Conservation (phyloP, 1,284 basidiomycete genomes). For the Trichosporon faecale region DNA sequence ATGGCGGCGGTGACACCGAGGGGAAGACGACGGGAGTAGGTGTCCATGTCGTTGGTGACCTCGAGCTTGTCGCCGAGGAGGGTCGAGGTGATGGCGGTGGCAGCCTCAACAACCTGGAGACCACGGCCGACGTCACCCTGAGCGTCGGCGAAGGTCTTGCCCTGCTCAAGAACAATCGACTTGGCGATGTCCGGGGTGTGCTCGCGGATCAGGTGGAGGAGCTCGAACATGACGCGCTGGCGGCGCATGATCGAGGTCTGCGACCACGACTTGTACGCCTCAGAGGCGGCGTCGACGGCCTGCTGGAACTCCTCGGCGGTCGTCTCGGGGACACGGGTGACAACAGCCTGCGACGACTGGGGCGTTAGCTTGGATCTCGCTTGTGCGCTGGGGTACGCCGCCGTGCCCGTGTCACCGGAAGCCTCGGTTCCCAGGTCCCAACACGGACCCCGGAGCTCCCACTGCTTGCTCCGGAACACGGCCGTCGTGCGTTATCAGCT, state of each 20-base stretch:
- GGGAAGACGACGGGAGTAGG: conserved; percentile 55
- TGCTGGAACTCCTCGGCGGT: conserved; percentile 75
- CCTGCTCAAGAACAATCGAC: conserved; percentile 78
- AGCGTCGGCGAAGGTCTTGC: conserved; percentile 85
- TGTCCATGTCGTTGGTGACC: conserved; percentile 97
- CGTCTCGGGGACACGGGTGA: conserved; percentile 87
- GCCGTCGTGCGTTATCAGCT: background rate
- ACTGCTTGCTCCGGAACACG: background rate
- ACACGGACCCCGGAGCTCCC: background rate
- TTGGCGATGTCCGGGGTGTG: conserved; percentile 60
- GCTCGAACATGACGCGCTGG: conserved; percentile 86
- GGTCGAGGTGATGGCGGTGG: conserved; percentile 75
- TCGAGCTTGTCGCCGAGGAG: conserved; percentile 88
- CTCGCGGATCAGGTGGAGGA: conserved; percentile 74
- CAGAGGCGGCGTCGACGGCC: conserved; percentile 80
- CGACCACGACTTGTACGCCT: conserved; percentile 88
- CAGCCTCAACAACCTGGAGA: conserved; percentile 81
- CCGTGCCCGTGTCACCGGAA: background rate
- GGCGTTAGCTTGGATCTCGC: background rate
- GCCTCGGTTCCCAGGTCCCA: background rate
- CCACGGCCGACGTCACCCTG: conserved; percentile 92
- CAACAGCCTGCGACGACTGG: conserved; percentile 65
- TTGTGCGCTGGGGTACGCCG: background rate
- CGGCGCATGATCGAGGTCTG: conserved; percentile 77
- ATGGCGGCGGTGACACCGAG: conserved; percentile 65